Evolutionary conservation across 2,329 filamentous ascomycete species (phyloP).

Genomic region (Pseudogymnoascus sp.): DNA sequence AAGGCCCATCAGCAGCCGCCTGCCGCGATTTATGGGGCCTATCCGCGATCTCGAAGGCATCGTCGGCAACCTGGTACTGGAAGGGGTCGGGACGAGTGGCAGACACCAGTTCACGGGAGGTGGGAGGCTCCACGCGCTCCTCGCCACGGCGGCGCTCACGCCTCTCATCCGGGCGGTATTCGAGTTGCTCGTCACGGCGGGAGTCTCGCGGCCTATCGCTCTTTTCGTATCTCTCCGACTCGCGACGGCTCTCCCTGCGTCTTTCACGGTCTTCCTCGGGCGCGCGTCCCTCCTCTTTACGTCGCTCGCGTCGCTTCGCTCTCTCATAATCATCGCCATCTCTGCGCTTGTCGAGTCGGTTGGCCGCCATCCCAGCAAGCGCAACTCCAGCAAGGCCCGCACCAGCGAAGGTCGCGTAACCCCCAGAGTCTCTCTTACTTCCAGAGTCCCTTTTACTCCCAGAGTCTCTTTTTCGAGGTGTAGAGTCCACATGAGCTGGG

Average conservation of each 20-base stretch:
- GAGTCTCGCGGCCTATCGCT: conserved; percentile 9
- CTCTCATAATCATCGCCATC: conserved; percentile 27
- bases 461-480: conserved; percentile 7
- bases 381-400: conserved; percentile 35
- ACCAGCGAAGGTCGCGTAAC: conserved; percentile 25
- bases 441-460: background rate
- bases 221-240: conserved; percentile 5
- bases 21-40: conserved; percentile 4
- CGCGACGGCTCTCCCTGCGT: background rate
- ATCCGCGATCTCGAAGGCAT: conserved; percentile 1
- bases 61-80: conserved; percentile 3
- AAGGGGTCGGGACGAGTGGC: background rate
- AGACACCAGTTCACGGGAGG: background rate
- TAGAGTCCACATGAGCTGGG: background rate
- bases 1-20: conserved; percentile 11
- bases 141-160: conserved; percentile 17
- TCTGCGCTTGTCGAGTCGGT: conserved; percentile 23
- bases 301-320: conserved; percentile 24
- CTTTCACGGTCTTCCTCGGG: background rate
- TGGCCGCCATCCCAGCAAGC: conserved; percentile 40
- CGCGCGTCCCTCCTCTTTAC: conserved; percentile 21
- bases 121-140: conserved; percentile 16
- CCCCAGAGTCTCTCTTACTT: conserved; percentile 15
- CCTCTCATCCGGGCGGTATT: conserved; percentile 12
- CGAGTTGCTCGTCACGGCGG: conserved; percentile 14